Conservation (phyloP, 352 stramenopile genomes). For the Globisporangium iwayamae region DNA sequence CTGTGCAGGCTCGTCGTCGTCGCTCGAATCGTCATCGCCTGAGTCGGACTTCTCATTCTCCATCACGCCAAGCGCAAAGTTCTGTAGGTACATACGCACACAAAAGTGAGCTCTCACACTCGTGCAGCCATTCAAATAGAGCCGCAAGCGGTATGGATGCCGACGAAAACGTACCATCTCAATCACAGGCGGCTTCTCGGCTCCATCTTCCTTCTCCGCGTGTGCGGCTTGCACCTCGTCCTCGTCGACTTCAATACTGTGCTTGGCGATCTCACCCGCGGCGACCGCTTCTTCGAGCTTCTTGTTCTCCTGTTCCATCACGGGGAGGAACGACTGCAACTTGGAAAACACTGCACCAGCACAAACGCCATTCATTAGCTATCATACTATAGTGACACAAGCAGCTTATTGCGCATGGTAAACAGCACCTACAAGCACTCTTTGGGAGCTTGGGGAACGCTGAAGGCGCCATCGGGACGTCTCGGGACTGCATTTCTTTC, state of each 20-base stretch:
- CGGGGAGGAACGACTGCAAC: slow-evolving; percentile 67
- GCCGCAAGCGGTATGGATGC: too few relatives aligned
- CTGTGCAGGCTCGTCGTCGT: slow-evolving; percentile 22
- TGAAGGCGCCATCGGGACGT: slow-evolving; percentile 16
- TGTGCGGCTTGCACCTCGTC: not conserved
- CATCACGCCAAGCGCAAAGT: slow-evolving; percentile 75
- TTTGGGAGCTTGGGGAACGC: slow-evolving; percentile 52
- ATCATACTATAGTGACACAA: not conserved
- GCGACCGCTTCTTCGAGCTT: slow-evolving; percentile 64
- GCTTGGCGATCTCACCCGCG: slow-evolving; percentile 48
- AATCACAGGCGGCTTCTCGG: slow-evolving; percentile 48
- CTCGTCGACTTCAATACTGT: slow-evolving; percentile 72
- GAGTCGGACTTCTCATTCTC: slow-evolving; percentile 32
- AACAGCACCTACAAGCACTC: slow-evolving; percentile 45
- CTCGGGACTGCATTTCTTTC: slow-evolving; percentile 7
- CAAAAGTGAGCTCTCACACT: not conserved
- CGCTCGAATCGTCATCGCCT: slow-evolving; percentile 18
- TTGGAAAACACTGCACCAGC: slow-evolving; percentile 52
- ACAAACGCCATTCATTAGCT: not conserved
- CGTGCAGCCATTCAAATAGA: slow-evolving; percentile 2
- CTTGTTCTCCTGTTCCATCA: slow-evolving; percentile 75
- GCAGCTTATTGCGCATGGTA: not conserved
- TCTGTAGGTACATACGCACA: slow-evolving; percentile 24
- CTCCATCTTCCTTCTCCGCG: not conserved
- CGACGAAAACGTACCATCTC: slow-evolving; percentile 50